Percentiles rank a stretch among this genome's conserved stretches.
phyloP scores from a whole-genome alignment of 305 asterid species.

The Petunia hybrid region DNA sequence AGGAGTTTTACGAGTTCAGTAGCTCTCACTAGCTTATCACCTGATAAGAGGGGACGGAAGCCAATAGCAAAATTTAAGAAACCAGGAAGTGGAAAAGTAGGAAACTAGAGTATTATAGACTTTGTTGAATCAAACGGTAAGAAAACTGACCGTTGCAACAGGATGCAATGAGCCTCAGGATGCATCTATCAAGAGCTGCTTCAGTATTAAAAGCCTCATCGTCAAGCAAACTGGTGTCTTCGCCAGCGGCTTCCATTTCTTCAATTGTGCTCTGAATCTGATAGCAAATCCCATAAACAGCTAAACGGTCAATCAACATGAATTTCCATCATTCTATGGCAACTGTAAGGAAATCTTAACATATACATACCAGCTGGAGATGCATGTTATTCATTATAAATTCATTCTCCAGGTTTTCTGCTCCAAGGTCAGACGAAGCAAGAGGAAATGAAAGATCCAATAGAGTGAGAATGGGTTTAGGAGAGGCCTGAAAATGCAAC shows the following conservation, averaged over 20 bases:
- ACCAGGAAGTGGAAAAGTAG: slow-evolving; percentile 7
- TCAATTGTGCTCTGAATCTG: slow-evolving; percentile 83
- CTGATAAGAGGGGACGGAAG: slow-evolving; percentile 47
- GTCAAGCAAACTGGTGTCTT: slow-evolving; percentile 70
- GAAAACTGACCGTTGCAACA: slow-evolving; percentile 79
- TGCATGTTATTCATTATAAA: slow-evolving; percentile 80
- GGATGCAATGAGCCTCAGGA: slow-evolving; percentile 92
- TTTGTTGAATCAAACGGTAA: slow-evolving; percentile 1
- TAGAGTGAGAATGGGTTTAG: slow-evolving; percentile 89
- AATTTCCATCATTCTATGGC: not conserved
- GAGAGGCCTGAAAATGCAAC: slow-evolving; percentile 63
- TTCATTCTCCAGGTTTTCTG: slow-evolving; percentile 94
- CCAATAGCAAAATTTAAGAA: slow-evolving; percentile 19
- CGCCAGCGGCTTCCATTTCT: slow-evolving; percentile 68
- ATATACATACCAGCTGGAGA: slow-evolving; percentile 65
- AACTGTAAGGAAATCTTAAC: not conserved
- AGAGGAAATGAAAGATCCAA: slow-evolving; percentile 91
- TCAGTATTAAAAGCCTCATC: slow-evolving; percentile 90
- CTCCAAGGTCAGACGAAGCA: slow-evolving; percentile 96
- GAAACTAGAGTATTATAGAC: not conserved
- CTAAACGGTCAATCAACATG: slow-evolving; percentile 14
- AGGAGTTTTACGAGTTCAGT: slow-evolving; percentile 91
- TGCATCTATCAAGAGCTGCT: slow-evolving; percentile 87
- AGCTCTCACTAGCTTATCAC: slow-evolving; percentile 95
- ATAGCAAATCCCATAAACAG: slow-evolving; percentile 17